phyloP scores from a whole-genome alignment of 352 stramenopile species.

The Phytopythium ostracodes region DNA sequence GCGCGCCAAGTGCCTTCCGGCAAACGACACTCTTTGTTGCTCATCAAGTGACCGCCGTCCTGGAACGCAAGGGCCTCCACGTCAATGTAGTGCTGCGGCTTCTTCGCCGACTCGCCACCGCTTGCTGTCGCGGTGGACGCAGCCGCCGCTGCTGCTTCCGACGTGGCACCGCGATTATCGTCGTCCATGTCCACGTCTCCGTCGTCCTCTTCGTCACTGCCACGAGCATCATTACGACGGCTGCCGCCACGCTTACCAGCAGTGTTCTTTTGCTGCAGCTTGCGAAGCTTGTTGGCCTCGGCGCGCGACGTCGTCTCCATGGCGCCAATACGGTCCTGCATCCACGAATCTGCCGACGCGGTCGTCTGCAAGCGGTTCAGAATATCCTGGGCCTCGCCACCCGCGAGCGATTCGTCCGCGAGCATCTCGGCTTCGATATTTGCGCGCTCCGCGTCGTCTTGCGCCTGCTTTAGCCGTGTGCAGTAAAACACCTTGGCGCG shows the following conservation, averaged over 20 bases:
- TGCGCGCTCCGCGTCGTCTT: constrained; percentile 89
- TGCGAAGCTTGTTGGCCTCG: constrained; percentile 78
- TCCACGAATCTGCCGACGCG: constrained; percentile 92
- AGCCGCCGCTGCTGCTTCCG: background rate
- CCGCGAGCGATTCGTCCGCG: constrained; percentile 60
- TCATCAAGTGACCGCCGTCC: constrained; percentile 97
- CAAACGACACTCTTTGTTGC: constrained; percentile 96
- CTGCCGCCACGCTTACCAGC: constrained; percentile 5
- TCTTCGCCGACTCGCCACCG: constrained; percentile 33
- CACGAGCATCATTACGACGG: background rate
- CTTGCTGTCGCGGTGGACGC: constrained; percentile 1
- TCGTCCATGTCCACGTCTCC: constrained; percentile 54
- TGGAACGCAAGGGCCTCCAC: constrained; percentile 94
- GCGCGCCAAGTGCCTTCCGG: constrained; percentile 96
- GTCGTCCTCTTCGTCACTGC: constrained; percentile 27
- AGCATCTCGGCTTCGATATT: constrained; percentile 90
- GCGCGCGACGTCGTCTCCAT: constrained; percentile 82
- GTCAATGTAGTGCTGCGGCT: constrained; percentile 90
- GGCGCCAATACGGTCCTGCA: constrained; percentile 87
- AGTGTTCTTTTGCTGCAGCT: constrained; percentile 61
- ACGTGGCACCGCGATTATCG: background rate
- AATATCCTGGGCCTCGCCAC: constrained; percentile 88
- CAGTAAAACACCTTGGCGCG: constrained; percentile 95
- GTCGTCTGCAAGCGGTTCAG: constrained; percentile 89
- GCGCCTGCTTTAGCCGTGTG: constrained; percentile 95